phyloP scores from a whole-genome alignment of 495 filamentous ascomycete genomes.

The Clavariopsis aquatica region DNA sequence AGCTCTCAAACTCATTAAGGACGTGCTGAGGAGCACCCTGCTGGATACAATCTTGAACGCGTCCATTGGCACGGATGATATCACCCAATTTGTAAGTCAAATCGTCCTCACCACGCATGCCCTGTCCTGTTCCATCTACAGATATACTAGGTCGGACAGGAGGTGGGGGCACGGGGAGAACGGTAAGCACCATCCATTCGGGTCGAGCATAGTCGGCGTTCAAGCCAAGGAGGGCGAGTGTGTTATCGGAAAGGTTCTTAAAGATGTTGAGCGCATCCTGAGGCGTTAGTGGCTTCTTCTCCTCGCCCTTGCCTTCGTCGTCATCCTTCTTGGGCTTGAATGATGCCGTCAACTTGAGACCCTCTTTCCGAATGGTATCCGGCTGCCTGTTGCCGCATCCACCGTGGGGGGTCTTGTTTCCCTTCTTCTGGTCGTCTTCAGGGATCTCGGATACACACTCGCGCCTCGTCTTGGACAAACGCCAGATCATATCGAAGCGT shows the following conservation, averaged over 20 bases:
- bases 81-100: conserved; percentile 98
- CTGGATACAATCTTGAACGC: conserved; percentile 80
- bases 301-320: conserved; percentile 66
- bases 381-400: conserved; percentile 93
- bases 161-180: conserved; percentile 91
- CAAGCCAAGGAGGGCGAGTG: conserved; percentile 82
- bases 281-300: conserved; percentile 84
- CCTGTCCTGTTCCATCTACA: conserved; percentile 84
- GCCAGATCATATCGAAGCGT: conserved; percentile 87
- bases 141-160: conserved; percentile 95
- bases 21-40: conserved; percentile 91
- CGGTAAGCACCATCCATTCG: conserved; percentile 97
- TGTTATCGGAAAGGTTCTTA: conserved; percentile 73
- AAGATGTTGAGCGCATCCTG: conserved; percentile 82
- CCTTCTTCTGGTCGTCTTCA: conserved; percentile 59
- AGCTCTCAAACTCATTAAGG: conserved; percentile 79
- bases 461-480: conserved; percentile 80
- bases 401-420: conserved; percentile 61
- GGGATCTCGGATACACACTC: conserved; percentile 73
- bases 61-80: conserved; percentile 96
- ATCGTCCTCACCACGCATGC: conserved; percentile 93
- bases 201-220: conserved; percentile 92
- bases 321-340: conserved; percentile 78
- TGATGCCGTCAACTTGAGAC: conserved; percentile 76
- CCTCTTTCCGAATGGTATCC: conserved; percentile 73